Base-by-base conservation (phyloP, 495 filamentous ascomycete species). In the Penicillium cinerascens region DNA sequence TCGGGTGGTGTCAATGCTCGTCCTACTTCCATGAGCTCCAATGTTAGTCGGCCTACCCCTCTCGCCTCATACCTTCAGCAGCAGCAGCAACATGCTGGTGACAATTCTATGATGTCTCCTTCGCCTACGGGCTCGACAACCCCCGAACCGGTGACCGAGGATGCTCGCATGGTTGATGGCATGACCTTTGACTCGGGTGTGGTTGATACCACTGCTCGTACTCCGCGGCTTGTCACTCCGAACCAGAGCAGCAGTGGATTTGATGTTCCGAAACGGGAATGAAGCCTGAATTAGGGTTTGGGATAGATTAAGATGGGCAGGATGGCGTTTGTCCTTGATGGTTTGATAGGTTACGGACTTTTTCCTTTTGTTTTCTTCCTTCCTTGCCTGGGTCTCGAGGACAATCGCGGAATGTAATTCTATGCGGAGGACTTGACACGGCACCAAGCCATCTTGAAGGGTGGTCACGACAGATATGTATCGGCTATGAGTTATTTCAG, bases 131-230 rank as follows among this genome's bases (percentile, higher is more conserved):
- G 69, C 17, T 75, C 73, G 18, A 61, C 52, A 44, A 74, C 70
- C 2, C 70, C 74, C 0, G 74, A 74, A 49, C 68, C 72, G 6
- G 44, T 66, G 36, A 41, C 56, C 18, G 68, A 71, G 27, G 74
- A 80, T 67, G 76, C 75, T 33, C 71, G 73, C 26, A 72, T 80
- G 70, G 64, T 82, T 18, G 75, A 82, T 66, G 76, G 79, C 2
- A 76, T 82, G 71, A 82, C 78, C 21, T 81, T 78, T 58, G 80
- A 82, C 57, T 51, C 69, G 26, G 72, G 76, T 52, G 63, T 81
- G 15, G 66, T 80, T 10, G 80, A 83, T 59, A 82, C 79, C 4
- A 81, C 78, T 2, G 67, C 69, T 44, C 59, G 71, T 25, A 74
- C 73, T 25, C 75, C 76, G 16, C 65, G 70, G 6, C 49, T 74